These are phyloP conservation scores for Stemphylium lycopersici DNA, from an alignment of 2,329 filamentous ascomycete species.

Conservation along the genomic window DNA sequence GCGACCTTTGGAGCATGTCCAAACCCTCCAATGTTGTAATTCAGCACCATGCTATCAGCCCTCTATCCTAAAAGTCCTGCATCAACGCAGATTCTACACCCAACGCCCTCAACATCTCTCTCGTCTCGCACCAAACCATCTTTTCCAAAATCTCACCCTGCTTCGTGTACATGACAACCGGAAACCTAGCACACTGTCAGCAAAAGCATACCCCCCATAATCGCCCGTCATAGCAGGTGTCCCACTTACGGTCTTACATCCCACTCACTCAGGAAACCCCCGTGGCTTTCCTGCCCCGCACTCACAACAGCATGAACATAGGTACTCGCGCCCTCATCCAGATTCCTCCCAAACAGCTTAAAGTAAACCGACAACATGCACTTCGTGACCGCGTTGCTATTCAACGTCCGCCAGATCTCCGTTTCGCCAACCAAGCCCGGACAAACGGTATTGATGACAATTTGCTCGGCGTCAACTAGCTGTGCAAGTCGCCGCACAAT, in stretches of 20 bases:
- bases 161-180: slow-evolving; percentile 2
- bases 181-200: slow-evolving; percentile 1
- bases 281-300: slow-evolving; percentile 59
- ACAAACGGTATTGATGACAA: slow-evolving; percentile 55
- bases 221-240: no score
- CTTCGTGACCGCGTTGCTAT: not conserved
- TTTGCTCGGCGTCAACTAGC: slow-evolving; percentile 23
- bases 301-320: slow-evolving; percentile 56
- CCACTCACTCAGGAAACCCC: slow-evolving; percentile 59
- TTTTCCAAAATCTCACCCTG: not conserved
- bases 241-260: slow-evolving; percentile 54
- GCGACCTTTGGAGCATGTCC: not conserved
- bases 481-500: slow-evolving; percentile 23
- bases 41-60: not conserved
- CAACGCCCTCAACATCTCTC: not conserved
- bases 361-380: slow-evolving; percentile 31
- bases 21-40: not conserved
- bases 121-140: not conserved
- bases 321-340: slow-evolving; percentile 53
- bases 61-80: not conserved
- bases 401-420: slow-evolving; percentile 2
- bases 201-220: no score
- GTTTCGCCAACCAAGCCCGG: slow-evolving; percentile 43
- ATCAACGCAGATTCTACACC: not conserved
- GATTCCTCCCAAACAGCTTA: slow-evolving; percentile 35